Base-by-base conservation (phyloP, 345 rosid species). In the Passiflora organensis region DNA sequence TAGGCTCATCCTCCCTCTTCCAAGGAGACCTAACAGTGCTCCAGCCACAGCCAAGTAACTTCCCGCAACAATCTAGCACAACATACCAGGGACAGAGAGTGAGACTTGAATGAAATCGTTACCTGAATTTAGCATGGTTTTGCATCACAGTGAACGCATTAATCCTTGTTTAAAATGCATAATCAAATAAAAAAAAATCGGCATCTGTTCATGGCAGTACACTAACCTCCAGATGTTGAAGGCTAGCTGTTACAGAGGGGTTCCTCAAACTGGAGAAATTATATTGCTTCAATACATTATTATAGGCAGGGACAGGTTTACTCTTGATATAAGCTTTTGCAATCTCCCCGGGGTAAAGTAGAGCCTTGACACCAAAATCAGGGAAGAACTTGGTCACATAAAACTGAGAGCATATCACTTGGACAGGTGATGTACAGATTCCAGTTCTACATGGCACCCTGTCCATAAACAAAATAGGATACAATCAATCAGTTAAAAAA, bases 321-420 rank as follows among this genome's bases (percentile, higher is more conserved):
- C 67, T 61, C 51, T 48, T 43, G 43, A 72, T 6, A 13, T 73
- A 63, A 46, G 83, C 76, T 51, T 71, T 68, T 21, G 76, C 82
- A 69, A 78, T 18, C 34, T 85, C 88, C 43, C 90, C 96, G 24
- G 95, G 96, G 57, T 79, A 91, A 22, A 88, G 85, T 55, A 85
- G 82, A 36, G 75, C 54, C 76, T 82, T 86, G 36, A 79, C 72
- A 15, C 73, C 23, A 64, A 65, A 64, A 16, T 71, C 60, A 46
- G 96, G 90, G 63, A 80, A 53, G 63, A 75, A 10, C 13, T 82
- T 74, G 51, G 65, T 76, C 3, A 74, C 84, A 51, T 79, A 57
- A 70, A 85, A 69, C 58, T 82, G 90, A 32, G 81, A 78, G 41
- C 78, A 76, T 42, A 86, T 71, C 6, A 91, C 65, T 77, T 86